Conservation (phyloP, 2,329 filamentous ascomycete species). For the Zopfia rhizophila region DNA sequence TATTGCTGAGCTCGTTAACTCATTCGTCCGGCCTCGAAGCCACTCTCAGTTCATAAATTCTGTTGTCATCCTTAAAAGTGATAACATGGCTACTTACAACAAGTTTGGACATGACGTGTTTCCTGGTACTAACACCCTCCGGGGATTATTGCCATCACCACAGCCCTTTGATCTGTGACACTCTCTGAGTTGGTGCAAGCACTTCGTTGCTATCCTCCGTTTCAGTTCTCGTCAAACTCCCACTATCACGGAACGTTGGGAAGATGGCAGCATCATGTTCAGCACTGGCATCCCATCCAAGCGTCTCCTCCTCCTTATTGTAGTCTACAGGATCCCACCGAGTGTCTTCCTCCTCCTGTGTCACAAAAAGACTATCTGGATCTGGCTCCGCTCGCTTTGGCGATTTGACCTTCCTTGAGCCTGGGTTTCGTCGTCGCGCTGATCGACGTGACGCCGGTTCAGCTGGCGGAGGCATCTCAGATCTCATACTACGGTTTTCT, state of each 20-base stretch:
- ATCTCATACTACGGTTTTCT: conserved; percentile 34
- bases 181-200: conserved; percentile 77
- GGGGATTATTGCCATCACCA: conserved; percentile 42
- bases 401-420: conserved; percentile 33
- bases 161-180: conserved; percentile 66
- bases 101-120: too few species aligned
- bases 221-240: conserved; percentile 37
- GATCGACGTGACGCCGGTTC: conserved; percentile 44
- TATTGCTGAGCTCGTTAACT: too few species aligned
- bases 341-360: conserved; percentile 72
- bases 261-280: conserved; percentile 56
- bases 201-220: conserved; percentile 46
- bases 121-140: too few species aligned
- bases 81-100: too few species aligned
- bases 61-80: too few species aligned
- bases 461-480: conserved; percentile 56
- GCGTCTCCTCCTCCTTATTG: conserved; percentile 71
- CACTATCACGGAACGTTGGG: conserved; percentile 58
- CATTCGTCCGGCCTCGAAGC: too few species aligned
- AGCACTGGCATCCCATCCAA: conserved; percentile 79
- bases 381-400: conserved; percentile 59
- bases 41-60: too few species aligned
- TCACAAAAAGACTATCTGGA: conserved; percentile 77
- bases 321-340: conserved; percentile 78
- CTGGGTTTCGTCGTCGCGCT: conserved; percentile 40